Percentiles rank a stretch among this genome's conserved stretches.
These are phyloP conservation scores for Phaeophleospora eucalypticola DNA, from an alignment of 2,329 filamentous ascomycete species.

Conservation along the genomic window DNA sequence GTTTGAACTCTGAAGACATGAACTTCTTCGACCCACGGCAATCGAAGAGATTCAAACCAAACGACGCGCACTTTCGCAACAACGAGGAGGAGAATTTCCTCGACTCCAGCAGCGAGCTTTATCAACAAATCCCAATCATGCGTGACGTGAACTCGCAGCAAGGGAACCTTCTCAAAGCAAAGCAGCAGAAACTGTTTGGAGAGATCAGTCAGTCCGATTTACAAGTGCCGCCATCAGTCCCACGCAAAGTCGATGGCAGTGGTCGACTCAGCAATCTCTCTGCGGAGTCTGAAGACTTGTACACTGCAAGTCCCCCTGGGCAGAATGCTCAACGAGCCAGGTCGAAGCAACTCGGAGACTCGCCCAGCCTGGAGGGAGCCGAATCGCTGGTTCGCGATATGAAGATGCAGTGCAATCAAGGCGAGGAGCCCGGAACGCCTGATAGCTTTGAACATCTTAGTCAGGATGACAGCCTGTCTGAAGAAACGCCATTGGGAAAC, in stretches of 20 bases:
- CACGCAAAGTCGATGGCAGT: slow-evolving; percentile 2
- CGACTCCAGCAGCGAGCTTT: slow-evolving; percentile 36
- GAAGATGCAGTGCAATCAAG: slow-evolving; percentile 39
- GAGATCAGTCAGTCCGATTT: slow-evolving; percentile 57
- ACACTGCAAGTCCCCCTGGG: slow-evolving; percentile 1
- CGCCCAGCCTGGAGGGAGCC: slow-evolving; percentile 44
- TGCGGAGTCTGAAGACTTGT: slow-evolving; percentile 1
- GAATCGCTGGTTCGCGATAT: slow-evolving; percentile 47
- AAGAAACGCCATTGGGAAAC: slow-evolving; percentile 9
- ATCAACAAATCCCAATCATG: slow-evolving; percentile 33
- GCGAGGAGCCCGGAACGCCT: slow-evolving; percentile 30
- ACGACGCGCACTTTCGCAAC: slow-evolving; percentile 36
- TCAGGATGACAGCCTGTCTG: slow-evolving; percentile 6
- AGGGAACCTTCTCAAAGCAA: slow-evolving; percentile 9
- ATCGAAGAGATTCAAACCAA: slow-evolving; percentile 44
- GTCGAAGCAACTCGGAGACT: slow-evolving; percentile 9
- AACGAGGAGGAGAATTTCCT: slow-evolving; percentile 26
- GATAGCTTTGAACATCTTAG: slow-evolving; percentile 8
- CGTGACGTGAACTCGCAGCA: slow-evolving; percentile 10
- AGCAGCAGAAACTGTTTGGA: slow-evolving; percentile 51
- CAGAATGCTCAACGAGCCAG: slow-evolving; percentile 5
- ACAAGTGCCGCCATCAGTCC: slow-evolving; percentile 42
- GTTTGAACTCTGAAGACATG: slow-evolving; percentile 35
- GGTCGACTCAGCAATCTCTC: too few relatives aligned
- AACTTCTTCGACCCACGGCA: slow-evolving; percentile 37